Base-by-base conservation (phyloP, 768 basidiomycete genomes). In the Psilocybe sp. region DNA sequence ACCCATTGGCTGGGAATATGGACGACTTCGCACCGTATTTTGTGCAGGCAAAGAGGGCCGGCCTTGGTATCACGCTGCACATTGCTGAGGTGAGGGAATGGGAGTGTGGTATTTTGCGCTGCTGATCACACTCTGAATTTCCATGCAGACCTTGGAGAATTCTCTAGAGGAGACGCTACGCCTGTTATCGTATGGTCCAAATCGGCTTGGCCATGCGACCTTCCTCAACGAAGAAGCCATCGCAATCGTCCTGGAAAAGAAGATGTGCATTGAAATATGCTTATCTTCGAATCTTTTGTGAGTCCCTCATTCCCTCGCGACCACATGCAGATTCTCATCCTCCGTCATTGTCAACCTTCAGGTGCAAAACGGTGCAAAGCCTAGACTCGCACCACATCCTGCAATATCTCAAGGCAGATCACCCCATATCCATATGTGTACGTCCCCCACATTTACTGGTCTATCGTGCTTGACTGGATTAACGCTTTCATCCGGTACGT, bases 401-500 rank as follows among this genome's bases (percentile, higher is more conserved):
- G 19, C 78, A 83, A 58, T 88, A 87, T 61, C 73, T 92, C 23
- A 64, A 67, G 44, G 70, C 75, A 36, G 65, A 79, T 37, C 87
- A 92, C 57, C 88, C 89, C 1, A 72, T 92, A 35, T 76, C 79
- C 8, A 87, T 93, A 50, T 92, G 87, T 61, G 91, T 92, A 66
- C 53, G 84, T 72, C 6, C 19, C 12, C 19, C 32, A 28, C 15
- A 38, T n/a, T 23, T 39, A 14, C 6, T 20, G 13, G 23, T 41
- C 10, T n/a, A 16, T 34, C 40, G 40, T 33, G 33, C 19, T 35
- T 44, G 35, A 32, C 19, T 12, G 18, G 46, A 46, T 33, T 11
- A 20, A 43, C 32, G 53, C 20, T 46, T 44, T 28, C 34, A 0
- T 54, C 28, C 36, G 23, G 20, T 53, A 36, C n/a, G n/a, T n/a